Evolutionary conservation across 2,329 filamentous ascomycete species (phyloP).

Genomic region (Venturia carpophila): DNA sequence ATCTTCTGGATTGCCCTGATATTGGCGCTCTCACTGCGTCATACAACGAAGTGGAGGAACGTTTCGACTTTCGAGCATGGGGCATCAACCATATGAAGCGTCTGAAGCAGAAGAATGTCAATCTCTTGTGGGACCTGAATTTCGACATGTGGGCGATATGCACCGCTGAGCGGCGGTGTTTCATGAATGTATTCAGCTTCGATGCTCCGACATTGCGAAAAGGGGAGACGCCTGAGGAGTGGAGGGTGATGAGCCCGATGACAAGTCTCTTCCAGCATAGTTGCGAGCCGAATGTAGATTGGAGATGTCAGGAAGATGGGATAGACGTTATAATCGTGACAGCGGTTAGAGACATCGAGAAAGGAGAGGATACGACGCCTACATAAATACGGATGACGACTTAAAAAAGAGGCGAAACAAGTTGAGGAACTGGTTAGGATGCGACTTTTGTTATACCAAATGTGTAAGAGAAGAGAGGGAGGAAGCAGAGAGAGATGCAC

Average conservation of each 20-base stretch:
- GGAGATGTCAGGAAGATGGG: neutral
- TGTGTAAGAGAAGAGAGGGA: constrained; percentile 5
- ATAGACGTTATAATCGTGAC: neutral
- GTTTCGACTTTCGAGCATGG: neutral
- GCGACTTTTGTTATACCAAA: neutral
- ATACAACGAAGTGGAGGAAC: neutral
- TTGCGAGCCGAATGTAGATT: neutral
- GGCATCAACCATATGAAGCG: neutral
- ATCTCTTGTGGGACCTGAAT: neutral
- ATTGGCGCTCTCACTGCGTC: neutral
- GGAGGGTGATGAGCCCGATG: neutral
- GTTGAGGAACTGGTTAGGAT: neutral
- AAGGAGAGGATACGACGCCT: neutral
- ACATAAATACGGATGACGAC: neutral
- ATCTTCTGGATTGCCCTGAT: neutral
- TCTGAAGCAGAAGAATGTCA: neutral
- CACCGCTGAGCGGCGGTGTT: neutral
- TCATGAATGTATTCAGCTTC: neutral
- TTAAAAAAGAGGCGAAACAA: neutral
- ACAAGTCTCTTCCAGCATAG: constrained; percentile 1
- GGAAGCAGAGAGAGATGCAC: neutral
- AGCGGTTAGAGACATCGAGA: neutral
- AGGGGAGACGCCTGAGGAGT: neutral
- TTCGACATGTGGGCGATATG: neutral
- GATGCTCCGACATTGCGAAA: neutral